Evolutionary conservation across 306 rosid genomes (phyloP).

Genomic region (Urtica urens): DNA sequence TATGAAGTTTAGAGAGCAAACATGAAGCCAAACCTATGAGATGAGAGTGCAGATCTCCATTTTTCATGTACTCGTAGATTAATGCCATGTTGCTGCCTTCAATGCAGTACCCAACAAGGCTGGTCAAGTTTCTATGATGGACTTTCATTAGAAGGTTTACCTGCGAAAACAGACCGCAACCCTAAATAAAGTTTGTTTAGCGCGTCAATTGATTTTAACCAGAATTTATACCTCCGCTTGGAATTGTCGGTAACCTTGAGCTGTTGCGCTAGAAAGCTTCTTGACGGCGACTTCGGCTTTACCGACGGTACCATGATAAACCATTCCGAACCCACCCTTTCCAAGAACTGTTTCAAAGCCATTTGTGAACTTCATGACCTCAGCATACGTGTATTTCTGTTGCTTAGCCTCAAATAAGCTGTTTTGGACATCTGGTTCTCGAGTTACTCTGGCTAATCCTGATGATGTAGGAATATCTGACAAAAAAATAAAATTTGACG

Average conservation of each 20-base stretch:
- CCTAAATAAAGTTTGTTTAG: too few species aligned
- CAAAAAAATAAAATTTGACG: too few species aligned
- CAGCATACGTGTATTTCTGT: conserved; percentile 31
- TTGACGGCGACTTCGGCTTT: conserved; percentile 49
- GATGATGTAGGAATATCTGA: too few species aligned
- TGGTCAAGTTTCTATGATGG: conserved; percentile 28
- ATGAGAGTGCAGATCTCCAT: conserved; percentile 15
- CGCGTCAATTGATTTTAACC: too few species aligned
- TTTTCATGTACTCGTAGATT: conserved; percentile 26
- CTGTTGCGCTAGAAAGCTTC: conserved; percentile 27
- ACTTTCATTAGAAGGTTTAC: conserved; percentile 18
- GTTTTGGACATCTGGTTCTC: not conserved
- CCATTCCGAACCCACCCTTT: conserved; percentile 44
- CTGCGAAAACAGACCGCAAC: conserved; percentile 2
- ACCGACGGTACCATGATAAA: conserved; percentile 25
- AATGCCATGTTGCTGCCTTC: conserved; percentile 13
- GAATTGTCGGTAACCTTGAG: conserved; percentile 38
- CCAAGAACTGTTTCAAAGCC: conserved; percentile 21
- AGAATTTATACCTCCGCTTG: conserved; percentile 60
- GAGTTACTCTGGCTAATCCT: not conserved
- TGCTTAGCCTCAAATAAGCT: conserved; percentile 27
- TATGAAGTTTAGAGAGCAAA: too few species aligned
- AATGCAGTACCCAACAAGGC: conserved; percentile 17
- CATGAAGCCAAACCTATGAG: conserved; percentile 17
- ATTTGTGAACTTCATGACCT: conserved; percentile 25